A percentile compares a stretch with the other conserved stretches of the same genome.
These are phyloP conservation scores for Warburgia ugandensis DNA, from an alignment of 164 flowering plant species.

Conservation along the genomic window DNA sequence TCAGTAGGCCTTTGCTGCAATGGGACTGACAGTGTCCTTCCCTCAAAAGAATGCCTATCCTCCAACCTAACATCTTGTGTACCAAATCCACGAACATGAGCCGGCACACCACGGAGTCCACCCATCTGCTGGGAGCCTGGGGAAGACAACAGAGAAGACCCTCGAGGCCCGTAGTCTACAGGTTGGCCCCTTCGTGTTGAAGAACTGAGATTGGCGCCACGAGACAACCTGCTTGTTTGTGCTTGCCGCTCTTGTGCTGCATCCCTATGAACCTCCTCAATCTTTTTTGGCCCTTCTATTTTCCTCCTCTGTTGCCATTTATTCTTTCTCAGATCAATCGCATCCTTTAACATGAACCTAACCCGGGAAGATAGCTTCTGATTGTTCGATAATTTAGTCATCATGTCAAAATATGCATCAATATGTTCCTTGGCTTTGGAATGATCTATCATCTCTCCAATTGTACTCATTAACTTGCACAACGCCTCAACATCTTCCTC, in stretches of 20 bases:
- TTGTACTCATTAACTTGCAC: constrained; percentile 96
- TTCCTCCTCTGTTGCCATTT: constrained; percentile 96
- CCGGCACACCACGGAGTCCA: constrained; percentile 44
- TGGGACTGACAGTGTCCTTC: constrained; percentile 54
- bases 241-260: constrained; percentile 91
- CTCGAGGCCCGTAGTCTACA: constrained; percentile 64
- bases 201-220: constrained; percentile 47
- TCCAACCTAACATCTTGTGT: constrained; percentile 64
- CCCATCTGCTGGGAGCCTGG: constrained; percentile 46
- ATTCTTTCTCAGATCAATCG: constrained; percentile 88
- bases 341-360: constrained; percentile 88
- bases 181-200: constrained; percentile 61
- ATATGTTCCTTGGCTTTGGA: constrained; percentile 73
- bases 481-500: constrained; percentile 90
- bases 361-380: constrained; percentile 80
- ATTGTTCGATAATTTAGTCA: constrained; percentile 57
- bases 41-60: constrained; percentile 58
- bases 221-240: constrained; percentile 59
- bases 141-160: constrained; percentile 46
- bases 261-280: constrained; percentile 95
- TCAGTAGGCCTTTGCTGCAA: constrained; percentile 62
- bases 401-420: constrained; percentile 78
- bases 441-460: constrained; percentile 91
- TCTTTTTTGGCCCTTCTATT: constrained; percentile 96
- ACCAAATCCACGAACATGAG: constrained; percentile 59